These are phyloP conservation scores for Pseudognaphalium luteoalbum DNA, from an alignment of 129 eudicot species.

Conservation along the genomic window DNA sequence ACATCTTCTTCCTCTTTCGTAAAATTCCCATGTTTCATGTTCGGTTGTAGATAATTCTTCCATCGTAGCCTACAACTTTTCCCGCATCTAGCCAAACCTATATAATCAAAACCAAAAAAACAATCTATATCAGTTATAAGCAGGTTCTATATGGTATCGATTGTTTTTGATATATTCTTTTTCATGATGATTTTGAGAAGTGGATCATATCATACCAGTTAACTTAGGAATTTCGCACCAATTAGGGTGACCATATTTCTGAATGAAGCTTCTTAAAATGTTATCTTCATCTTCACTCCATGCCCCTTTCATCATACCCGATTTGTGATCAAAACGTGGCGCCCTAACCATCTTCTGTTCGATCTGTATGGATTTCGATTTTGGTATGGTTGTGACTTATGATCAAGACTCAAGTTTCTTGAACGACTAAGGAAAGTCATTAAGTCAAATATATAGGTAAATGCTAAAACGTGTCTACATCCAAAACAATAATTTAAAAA, in stretches of 20 bases:
- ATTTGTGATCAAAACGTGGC: constrained; percentile 26
- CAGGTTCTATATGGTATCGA: too few relatives aligned
- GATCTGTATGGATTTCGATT: background rate
- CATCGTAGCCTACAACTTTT: constrained; percentile 57
- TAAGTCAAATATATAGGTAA: background rate
- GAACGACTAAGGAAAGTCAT: background rate
- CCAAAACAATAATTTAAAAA: background rate
- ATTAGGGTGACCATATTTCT: constrained; percentile 28
- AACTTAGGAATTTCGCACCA: constrained; percentile 42
- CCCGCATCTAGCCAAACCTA: constrained; percentile 45
- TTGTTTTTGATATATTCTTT: too few relatives aligned
- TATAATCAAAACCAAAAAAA: too few relatives aligned
- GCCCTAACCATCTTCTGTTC: constrained; percentile 33
- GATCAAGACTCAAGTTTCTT: background rate
- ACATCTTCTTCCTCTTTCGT: constrained; percentile 39
- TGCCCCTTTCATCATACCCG: constrained; percentile 41
- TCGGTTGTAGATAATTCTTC: constrained; percentile 38
- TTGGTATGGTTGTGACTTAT: background rate
- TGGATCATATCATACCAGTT: constrained; percentile 25
- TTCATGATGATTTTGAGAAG: background rate
- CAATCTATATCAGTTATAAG: too few relatives aligned
- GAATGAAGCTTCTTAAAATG: constrained; percentile 28
- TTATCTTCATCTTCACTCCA: constrained; percentile 44
- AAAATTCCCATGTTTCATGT: constrained; percentile 36
- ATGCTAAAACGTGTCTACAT: constrained; percentile 1